Conservation (phyloP, 495 filamentous ascomycete species). For the Lasiosphaeria miniovina region DNA sequence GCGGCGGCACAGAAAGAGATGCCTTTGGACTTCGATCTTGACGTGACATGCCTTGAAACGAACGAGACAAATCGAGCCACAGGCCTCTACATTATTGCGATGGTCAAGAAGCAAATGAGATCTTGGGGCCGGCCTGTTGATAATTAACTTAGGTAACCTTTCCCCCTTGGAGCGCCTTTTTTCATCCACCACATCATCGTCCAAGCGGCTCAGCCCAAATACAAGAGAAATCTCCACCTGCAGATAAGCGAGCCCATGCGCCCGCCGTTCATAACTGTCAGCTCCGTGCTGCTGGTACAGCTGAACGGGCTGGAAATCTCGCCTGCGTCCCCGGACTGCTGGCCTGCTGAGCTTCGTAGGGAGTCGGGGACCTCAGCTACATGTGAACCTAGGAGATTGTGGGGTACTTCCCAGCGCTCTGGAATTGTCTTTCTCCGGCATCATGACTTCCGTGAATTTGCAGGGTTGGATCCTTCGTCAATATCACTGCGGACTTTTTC, state of each 20-base stretch:
- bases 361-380: neutral
- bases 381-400: neutral
- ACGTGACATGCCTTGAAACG: neutral
- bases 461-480: neutral
- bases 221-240: neutral
- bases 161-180: neutral
- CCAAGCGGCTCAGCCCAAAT: neutral
- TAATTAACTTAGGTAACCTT: neutral
- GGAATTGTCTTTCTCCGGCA: neutral
- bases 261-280: neutral
- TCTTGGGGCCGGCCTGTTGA: neutral
- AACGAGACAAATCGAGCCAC: neutral
- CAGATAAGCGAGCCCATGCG: no score
- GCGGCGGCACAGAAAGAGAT: neutral
- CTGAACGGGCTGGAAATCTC: neutral
- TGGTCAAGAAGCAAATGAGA: no score
- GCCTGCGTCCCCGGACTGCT: neutral
- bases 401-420: slow-evolving; percentile 1
- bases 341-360: neutral
- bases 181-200: neutral
- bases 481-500: no score
- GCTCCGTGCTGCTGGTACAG: neutral
- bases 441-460: neutral
- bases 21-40: neutral
- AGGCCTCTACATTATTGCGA: no score